These are phyloP conservation scores for Poa annua DNA, from an alignment of 176 grass and related monocot genomes.

Conservation along the genomic window DNA sequence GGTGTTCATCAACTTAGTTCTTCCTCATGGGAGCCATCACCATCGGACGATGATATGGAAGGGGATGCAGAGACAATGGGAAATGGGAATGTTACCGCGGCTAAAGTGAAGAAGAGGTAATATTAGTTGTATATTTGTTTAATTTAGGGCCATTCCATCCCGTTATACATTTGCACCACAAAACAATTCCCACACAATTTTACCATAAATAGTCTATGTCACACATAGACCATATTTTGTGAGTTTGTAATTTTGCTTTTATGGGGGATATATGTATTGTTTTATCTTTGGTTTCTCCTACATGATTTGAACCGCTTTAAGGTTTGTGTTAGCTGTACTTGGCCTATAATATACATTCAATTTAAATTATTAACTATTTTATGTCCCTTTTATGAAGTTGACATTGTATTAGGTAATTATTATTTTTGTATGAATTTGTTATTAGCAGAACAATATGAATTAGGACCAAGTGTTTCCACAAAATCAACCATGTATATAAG, in stretches of 20 bases:
- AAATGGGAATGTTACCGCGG: slow-evolving; percentile 48
- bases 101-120: slow-evolving; percentile 75
- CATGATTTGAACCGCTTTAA: neutral
- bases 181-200: neutral
- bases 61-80: slow-evolving; percentile 58
- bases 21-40: slow-evolving; percentile 66
- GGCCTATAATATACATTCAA: neutral
- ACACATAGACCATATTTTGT: neutral
- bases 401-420: neutral
- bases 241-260: neutral
- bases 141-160: neutral
- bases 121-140: neutral
- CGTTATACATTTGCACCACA: neutral
- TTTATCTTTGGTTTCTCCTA: slow-evolving; percentile 3
- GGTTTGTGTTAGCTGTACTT: slow-evolving; percentile 1
- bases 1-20: slow-evolving; percentile 47
- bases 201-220: neutral
- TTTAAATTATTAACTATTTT: neutral
- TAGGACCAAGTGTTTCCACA: neutral
- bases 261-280: neutral
- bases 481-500: neutral
- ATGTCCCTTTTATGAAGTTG: neutral
- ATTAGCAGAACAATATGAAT: neutral
- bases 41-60: slow-evolving; percentile 66
- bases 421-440: neutral